These are phyloP conservation scores for Juglanconis juglandina DNA, from an alignment of 2,329 filamentous ascomycete species.

Conservation along the genomic window DNA sequence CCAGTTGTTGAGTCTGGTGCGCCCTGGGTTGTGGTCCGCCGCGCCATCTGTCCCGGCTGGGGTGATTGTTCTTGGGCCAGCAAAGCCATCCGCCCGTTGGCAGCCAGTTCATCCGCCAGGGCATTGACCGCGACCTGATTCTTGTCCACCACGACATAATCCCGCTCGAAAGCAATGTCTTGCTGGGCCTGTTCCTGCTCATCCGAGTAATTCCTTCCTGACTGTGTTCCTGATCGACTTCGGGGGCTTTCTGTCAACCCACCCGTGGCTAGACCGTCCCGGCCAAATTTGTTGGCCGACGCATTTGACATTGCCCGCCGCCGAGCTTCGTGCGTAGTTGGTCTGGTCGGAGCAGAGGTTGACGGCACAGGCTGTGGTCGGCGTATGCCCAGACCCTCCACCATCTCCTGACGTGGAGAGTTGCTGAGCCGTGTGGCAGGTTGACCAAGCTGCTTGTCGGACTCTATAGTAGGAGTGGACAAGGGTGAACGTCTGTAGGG, in stretches of 20 bases:
- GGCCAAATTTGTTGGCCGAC: conserved; percentile 32
- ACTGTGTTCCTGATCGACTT: background rate
- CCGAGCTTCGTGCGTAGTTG: conserved; percentile 33
- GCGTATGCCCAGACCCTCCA: conserved; percentile 51
- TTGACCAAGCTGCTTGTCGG: conserved; percentile 26
- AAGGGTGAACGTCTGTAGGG: conserved; percentile 40
- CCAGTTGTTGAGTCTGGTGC: conserved; percentile 65
- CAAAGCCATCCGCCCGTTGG: conserved; percentile 66
- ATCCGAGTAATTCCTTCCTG: conserved; percentile 20
- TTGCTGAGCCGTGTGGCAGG: conserved; percentile 34
- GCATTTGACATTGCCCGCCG: conserved; percentile 39
- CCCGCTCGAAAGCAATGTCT: conserved; percentile 84
- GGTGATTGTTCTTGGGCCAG: conserved; percentile 45
- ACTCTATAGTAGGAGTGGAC: conserved; percentile 39
- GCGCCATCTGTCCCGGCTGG: conserved; percentile 62
- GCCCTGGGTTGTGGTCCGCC: conserved; percentile 76
- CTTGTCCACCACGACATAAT: conserved; percentile 96
- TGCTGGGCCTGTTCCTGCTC: conserved; percentile 73
- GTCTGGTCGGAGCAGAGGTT: conserved; percentile 45
- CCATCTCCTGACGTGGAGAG: conserved; percentile 44
- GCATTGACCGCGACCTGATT: conserved; percentile 94
- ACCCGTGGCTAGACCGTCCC: conserved; percentile 31
- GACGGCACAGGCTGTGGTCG: conserved; percentile 45
- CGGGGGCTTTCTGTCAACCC: conserved; percentile 2
- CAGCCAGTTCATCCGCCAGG: conserved; percentile 89